These are phyloP conservation scores for Phytophthora citricola DNA, from an alignment of 352 stramenopile genomes.

Conservation along the genomic window DNA sequence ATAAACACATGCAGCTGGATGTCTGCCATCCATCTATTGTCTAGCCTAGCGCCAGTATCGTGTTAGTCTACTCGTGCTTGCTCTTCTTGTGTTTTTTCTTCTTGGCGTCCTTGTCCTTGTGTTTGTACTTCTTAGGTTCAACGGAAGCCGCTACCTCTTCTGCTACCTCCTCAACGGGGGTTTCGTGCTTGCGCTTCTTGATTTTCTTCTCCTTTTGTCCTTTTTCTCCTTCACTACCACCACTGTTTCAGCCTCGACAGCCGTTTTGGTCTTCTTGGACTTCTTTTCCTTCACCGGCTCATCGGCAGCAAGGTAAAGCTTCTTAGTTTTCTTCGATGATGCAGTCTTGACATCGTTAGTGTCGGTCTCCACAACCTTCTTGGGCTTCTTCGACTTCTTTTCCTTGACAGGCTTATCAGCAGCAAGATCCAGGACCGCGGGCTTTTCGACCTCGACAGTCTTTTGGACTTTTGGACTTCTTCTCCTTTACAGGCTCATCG, in stretches of 20 bases:
- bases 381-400: slow-evolving; percentile 38
- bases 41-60: slow-evolving; percentile 9
- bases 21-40: slow-evolving; percentile 32
- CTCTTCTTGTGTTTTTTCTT: slow-evolving; percentile 63
- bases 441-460: slow-evolving; percentile 19
- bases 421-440: not conserved
- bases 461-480: slow-evolving; percentile 36
- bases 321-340: no score
- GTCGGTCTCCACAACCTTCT: slow-evolving; percentile 22
- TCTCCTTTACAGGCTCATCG: slow-evolving; percentile 23
- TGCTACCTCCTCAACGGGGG: slow-evolving; percentile 30
- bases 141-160: slow-evolving; percentile 23
- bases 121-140: slow-evolving; percentile 38
- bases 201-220: slow-evolving; percentile 39
- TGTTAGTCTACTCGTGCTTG: slow-evolving; percentile 56
- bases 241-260: slow-evolving; percentile 18
- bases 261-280: slow-evolving; percentile 27
- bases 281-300: slow-evolving; percentile 36
- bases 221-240: slow-evolving; percentile 29
- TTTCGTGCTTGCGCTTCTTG: slow-evolving; percentile 46
- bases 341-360: no score
- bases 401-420: slow-evolving; percentile 13
- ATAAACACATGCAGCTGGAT: slow-evolving; percentile 40
- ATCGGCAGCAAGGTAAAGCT: no score
- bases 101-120: slow-evolving; percentile 44